Percentiles rank a stretch among this genome's conserved stretches.
Conservation (phyloP, 2,329 filamentous ascomycete genomes). For the Nothopassalora personata region DNA sequence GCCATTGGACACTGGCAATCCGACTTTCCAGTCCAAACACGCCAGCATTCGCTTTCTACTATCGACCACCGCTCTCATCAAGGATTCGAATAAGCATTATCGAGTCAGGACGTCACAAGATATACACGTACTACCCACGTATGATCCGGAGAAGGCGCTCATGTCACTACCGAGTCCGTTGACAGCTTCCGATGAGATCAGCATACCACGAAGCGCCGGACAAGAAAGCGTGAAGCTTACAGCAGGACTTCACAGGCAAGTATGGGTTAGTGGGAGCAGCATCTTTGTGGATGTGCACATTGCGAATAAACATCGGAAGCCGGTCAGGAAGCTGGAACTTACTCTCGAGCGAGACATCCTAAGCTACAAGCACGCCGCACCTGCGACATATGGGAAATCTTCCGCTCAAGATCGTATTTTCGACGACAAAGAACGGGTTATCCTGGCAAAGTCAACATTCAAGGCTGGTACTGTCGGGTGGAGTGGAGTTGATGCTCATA, state of each 20-base stretch:
- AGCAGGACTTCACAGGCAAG: slow-evolving; percentile 52
- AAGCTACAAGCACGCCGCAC: slow-evolving; percentile 48
- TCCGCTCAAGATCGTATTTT: slow-evolving; percentile 49
- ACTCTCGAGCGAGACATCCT: slow-evolving; percentile 49
- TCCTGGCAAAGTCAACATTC: slow-evolving; percentile 40
- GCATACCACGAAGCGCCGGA: slow-evolving; percentile 36
- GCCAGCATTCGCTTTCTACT: slow-evolving; percentile 49
- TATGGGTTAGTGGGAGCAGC: slow-evolving; percentile 53
- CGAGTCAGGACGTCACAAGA: slow-evolving; percentile 48
- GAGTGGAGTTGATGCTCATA: slow-evolving; percentile 44
- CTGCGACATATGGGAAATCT: slow-evolving; percentile 44
- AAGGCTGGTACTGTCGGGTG: slow-evolving; percentile 43
- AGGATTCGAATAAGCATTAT: slow-evolving; percentile 45
- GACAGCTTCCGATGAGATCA: slow-evolving; percentile 46
- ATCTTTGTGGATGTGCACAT: slow-evolving; percentile 53
- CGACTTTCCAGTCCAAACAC: slow-evolving; percentile 49
- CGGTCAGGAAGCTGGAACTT: slow-evolving; percentile 47
- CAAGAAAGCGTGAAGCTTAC: slow-evolving; percentile 46
- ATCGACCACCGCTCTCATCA: slow-evolving; percentile 44
- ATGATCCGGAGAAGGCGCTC: slow-evolving; percentile 53
- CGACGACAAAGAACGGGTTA: slow-evolving; percentile 46
- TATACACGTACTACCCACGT: slow-evolving; percentile 48
- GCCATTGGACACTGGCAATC: slow-evolving; percentile 51
- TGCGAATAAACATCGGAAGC: slow-evolving; percentile 46
- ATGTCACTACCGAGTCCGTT: slow-evolving; percentile 49